Evolutionary conservation across 148 eudicot species (phyloP), one percentile per base, ranked within the genome.

Genomic region (Vaccinium vitisidaea): DNA sequence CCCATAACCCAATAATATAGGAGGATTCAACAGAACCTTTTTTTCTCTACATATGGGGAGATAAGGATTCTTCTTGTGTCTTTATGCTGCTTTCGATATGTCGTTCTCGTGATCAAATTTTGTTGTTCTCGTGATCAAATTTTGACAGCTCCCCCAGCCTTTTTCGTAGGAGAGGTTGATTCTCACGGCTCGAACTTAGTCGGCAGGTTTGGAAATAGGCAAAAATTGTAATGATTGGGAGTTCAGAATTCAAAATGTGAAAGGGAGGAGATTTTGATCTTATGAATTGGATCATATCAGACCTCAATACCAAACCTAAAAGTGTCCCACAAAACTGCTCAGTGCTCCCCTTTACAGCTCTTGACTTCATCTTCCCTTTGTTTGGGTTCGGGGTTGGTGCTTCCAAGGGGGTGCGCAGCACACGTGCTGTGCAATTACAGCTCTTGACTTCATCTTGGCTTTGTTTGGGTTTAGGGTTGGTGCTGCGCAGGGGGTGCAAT

Each of bases 51-150:
- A 80, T 56, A 58, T 80, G 70, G 70, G 36, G 71, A 46, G 70
- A 56, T 32, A 56, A 18, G 82, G 82, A 56, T 56, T 80, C 82
- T 39, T 56, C 50, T 58, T 6, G 27, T 19, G 27, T 58, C 82
- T 58, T 80, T 19, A 80, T 36, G 82, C 6, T 58, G 52, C 7
- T 80, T 80, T 58, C 74, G 8, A 4, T 27, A 12, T 13, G 43
- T 69, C 74, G 18, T 30, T 69, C 39, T 69, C 43, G 6, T 27
- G 15, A 13, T 67, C 7, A 67, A 67, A 67, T 1, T 25, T 67
- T 67, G 36, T 36, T 3, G 39, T 36, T 36, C 39, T 2, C 74
- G 16, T 27, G 15, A 13, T 67, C 7, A 67, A 27, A 67, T 1
- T 25, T 27, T 67, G 36, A 23, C 39, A 36, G 39, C 39, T 2